A percentile compares a stretch with the other conserved stretches of the same genome.
phyloP scores from a whole-genome alignment of 2,329 filamentous ascomycete genomes.

The Claviceps lovelessii region DNA sequence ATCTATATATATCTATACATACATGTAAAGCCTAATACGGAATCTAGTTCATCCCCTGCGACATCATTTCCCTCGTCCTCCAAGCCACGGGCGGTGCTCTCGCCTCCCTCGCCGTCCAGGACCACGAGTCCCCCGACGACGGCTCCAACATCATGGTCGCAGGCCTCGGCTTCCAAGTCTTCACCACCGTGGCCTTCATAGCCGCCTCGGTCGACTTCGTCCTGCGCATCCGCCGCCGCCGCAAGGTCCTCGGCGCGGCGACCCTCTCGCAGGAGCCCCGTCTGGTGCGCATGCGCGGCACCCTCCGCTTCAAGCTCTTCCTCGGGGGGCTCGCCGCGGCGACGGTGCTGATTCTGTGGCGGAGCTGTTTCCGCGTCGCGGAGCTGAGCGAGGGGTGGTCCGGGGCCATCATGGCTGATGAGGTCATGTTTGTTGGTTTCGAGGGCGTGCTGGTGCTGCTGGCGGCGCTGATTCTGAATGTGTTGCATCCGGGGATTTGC shows the following conservation, averaged over 20 bases:
- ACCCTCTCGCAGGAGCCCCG: conserved; percentile 25
- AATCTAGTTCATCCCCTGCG: conserved; percentile 45
- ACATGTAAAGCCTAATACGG: too few relatives aligned
- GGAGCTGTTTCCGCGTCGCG: conserved; percentile 50
- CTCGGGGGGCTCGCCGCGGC: conserved; percentile 39
- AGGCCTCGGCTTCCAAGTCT: conserved; percentile 46
- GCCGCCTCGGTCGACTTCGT: conserved; percentile 34
- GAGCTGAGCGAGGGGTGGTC: conserved; percentile 52
- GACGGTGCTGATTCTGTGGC: conserved; percentile 48
- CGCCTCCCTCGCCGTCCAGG: conserved; percentile 27
- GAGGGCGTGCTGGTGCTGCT: conserved; percentile 40
- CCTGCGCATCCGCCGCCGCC: conserved; percentile 21
- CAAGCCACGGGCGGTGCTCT: conserved; percentile 47
- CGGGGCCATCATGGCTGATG: conserved; percentile 40
- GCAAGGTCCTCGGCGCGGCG: conserved; percentile 8
- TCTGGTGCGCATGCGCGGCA: conserved; percentile 23
- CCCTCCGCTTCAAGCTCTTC: conserved; percentile 37
- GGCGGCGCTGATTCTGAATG: conserved; percentile 29
- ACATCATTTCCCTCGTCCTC: conserved; percentile 44
- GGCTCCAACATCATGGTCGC: conserved; percentile 54
- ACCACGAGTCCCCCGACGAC: conserved; percentile 16
- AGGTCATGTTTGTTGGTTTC: conserved; percentile 42
- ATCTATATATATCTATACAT: too few relatives aligned
- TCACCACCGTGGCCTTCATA: conserved; percentile 41
- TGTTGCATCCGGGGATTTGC: conserved; percentile 19